Conservation (phyloP, 73 alveolate species). For the Paramecium sexaurelia region DNA sequence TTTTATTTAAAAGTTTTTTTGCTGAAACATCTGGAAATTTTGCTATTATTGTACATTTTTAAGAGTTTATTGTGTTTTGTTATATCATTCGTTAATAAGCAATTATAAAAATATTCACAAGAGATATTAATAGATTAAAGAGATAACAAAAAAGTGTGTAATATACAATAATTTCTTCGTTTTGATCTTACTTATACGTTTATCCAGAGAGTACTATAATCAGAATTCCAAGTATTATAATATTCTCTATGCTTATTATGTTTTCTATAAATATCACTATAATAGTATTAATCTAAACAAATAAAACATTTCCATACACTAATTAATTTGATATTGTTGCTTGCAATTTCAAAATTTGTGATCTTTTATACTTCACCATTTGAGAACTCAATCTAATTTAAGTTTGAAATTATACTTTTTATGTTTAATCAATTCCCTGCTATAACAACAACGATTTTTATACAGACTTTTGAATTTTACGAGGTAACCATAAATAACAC, state of each 20-base stretch:
- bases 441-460: neutral
- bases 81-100: neutral
- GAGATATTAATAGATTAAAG: neutral
- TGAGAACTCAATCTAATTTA: conserved; percentile 23
- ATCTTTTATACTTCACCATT: conserved; percentile 18
- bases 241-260: neutral
- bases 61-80: neutral
- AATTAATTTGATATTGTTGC: conserved; percentile 4
- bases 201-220: neutral
- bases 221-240: neutral
- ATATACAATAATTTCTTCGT: neutral
- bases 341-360: neutral
- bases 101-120: neutral
- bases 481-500: neutral
- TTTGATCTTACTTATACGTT: neutral
- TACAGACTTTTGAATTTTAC: neutral
- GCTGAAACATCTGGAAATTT: neutral
- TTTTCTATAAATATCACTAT: neutral
- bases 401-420: neutral
- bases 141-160: neutral
- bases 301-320: neutral
- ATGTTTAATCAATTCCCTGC: neutral
- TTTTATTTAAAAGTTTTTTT: neutral
- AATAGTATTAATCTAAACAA: neutral
- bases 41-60: neutral